Evolutionary conservation across 768 basidiomycete genomes (phyloP).

Genomic region (Paxillus rubicundulus): DNA sequence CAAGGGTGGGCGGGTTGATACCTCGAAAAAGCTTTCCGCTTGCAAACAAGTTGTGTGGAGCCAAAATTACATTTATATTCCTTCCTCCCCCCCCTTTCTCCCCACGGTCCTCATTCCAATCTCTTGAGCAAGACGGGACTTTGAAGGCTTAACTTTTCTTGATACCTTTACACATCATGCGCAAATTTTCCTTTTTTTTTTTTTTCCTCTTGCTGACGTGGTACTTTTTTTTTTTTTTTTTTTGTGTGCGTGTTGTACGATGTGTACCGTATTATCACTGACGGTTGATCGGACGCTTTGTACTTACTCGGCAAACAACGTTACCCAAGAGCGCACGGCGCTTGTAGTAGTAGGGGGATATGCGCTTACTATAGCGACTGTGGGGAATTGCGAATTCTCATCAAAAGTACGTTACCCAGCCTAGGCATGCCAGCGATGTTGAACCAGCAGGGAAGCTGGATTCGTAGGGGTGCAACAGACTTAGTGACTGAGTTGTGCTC

Average conservation of each 20-base stretch:
- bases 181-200: not conserved
- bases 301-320: not conserved
- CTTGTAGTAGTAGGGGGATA: too few species aligned
- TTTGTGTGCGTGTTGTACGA: not conserved
- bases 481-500: too few species aligned
- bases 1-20: conserved; percentile 28
- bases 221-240: not conserved
- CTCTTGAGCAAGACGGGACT: conserved; percentile 12
- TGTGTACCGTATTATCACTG: not conserved
- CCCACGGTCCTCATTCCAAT: not conserved
- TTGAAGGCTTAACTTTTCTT: conserved; percentile 5
- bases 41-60: not conserved
- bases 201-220: not conserved
- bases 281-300: not conserved
- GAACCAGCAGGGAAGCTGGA: not conserved
- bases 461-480: too few species aligned
- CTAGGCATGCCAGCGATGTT: not conserved
- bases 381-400: too few species aligned
- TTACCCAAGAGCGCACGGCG: not conserved
- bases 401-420: not conserved
- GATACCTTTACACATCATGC: conserved; percentile 7
- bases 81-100: not conserved
- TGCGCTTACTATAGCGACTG: too few species aligned
- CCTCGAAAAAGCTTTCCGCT: conserved; percentile 3
- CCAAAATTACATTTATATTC: not conserved